Evolutionary conservation across 345 rosid genomes (phyloP).

Genomic region (Citrus mangshanensis): DNA sequence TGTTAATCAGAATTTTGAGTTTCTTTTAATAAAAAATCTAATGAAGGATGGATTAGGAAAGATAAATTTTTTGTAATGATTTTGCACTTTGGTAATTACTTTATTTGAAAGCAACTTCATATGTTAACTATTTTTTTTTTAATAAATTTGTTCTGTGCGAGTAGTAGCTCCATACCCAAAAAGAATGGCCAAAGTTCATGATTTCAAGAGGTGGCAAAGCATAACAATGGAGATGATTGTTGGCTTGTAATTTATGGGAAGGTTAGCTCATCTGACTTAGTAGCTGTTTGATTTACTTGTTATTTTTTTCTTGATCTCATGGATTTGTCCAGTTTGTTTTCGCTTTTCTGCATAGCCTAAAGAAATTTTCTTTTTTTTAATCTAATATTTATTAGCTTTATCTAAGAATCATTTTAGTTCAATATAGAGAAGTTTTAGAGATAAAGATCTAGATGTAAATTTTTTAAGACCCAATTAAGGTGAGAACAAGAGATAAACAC

Average conservation of each 20-base stretch:
- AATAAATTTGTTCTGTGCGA: too few relatives aligned
- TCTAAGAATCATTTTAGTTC: neutral
- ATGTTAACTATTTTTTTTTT: too few relatives aligned
- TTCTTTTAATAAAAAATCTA: too few relatives aligned
- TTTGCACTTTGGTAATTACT: too few relatives aligned
- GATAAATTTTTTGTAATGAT: too few relatives aligned
- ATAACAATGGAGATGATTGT: conserved; percentile 48
- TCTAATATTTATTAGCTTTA: neutral
- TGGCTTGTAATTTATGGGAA: conserved; percentile 69
- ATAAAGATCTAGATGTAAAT: neutral
- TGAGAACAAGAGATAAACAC: too few relatives aligned
- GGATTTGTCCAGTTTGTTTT: neutral
- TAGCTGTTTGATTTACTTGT: neutral
- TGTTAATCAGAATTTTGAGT: too few relatives aligned
- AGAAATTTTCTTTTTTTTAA: neutral
- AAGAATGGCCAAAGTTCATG: conserved; percentile 21
- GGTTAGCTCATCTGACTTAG: conserved; percentile 26
- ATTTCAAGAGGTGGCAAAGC: conserved; percentile 48
- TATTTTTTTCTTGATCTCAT: neutral
- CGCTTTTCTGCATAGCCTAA: neutral
- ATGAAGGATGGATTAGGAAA: too few relatives aligned
- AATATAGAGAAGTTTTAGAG: neutral
- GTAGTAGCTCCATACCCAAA: too few relatives aligned
- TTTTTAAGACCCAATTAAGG: too few relatives aligned
- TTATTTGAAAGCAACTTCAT: too few relatives aligned